These are phyloP conservation scores for Chaetomium globosum DNA, from an alignment of 2,329 filamentous ascomycete genomes.

Conservation along the genomic window DNA sequence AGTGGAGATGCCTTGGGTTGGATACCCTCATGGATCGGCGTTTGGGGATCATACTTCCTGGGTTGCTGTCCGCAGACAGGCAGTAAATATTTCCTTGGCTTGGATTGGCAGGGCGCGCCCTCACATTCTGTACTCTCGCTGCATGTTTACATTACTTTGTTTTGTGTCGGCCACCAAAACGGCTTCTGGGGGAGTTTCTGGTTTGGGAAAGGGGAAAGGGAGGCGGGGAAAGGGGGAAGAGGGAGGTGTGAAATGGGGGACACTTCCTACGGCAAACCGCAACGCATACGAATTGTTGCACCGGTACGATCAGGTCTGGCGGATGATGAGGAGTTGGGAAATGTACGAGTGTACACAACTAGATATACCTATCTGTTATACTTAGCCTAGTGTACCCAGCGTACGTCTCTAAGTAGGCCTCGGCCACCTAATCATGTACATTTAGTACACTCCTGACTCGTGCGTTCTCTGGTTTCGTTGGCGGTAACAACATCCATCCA, in stretches of 20 bases:
- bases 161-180: slow-evolving; percentile 23
- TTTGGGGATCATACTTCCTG: slow-evolving; percentile 23
- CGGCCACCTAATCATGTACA: slow-evolving; percentile 33
- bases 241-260: slow-evolving; percentile 5
- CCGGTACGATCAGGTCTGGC: slow-evolving; percentile 22
- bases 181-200: slow-evolving; percentile 15
- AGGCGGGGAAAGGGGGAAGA: background rate
- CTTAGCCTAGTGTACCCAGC: background rate
- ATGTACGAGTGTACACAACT: slow-evolving; percentile 18
- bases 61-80: slow-evolving; percentile 8
- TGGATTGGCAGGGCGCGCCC: background rate
- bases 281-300: slow-evolving; percentile 29
- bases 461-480: background rate
- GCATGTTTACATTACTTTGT: slow-evolving; percentile 23
- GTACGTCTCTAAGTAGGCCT: slow-evolving; percentile 10
- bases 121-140: slow-evolving; percentile 31
- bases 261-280: slow-evolving; percentile 23
- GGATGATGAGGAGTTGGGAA: slow-evolving; percentile 19
- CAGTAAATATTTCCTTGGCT: slow-evolving; percentile 6
- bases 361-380: slow-evolving; percentile 10
- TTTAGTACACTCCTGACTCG: slow-evolving; percentile 13
- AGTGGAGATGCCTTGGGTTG: slow-evolving; percentile 26
- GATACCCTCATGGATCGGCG: slow-evolving; percentile 36
- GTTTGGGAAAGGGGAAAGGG: background rate
- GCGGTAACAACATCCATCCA: background rate